Evolutionary conservation across 345 rosid genomes (phyloP), one percentile per base, ranked within the genome.

Genomic region (Balakata baccata): DNA sequence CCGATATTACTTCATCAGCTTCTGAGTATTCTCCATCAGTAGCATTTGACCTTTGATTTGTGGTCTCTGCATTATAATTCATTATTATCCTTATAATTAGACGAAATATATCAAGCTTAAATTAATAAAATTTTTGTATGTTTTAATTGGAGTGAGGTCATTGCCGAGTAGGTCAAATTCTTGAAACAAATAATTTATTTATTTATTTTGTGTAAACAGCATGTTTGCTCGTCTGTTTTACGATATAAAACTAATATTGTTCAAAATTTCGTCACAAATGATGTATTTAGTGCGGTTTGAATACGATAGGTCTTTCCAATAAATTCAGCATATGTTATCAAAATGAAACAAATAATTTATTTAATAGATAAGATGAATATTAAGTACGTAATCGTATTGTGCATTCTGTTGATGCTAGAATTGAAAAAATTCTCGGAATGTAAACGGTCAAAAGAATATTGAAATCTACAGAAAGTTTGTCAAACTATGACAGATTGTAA

Each of bases 1-100:
- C 90, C 11, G 92, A 87, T 2, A 90, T 85, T 52, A 91, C 87
- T 22, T 92, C 94, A 0, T 88, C 98, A 0, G 86, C 89, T 73
- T 84, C 78, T 23, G 89, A 78, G 7, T 74, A 53, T 41, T 82
- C 89, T 64, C 17, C 56, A 0, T 25, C 3, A 53, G 37, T 71
- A 23, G 83, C 92, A 50, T 74, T 81, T 52, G 79, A 37, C 49
- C 78, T 29, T 11, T 83, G 90, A 11, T 72, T 74, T 20, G 73
- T 74, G 56, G 76, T 74, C 7, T 85, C 98, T 90, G 83, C 73
- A 75, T 43, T 68, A 29, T 29, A 29, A 29, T 29, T 29, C 34
- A 29, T 29, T 29, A 29, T 29, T 29, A 29, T 29, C 34, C 34
- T 29, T 29, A 54, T 54, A 17, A 20, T 54, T 54, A 18, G 7